phyloP scores from a whole-genome alignment of 441 rosid genomes.

The Omphalea diandra region DNA sequence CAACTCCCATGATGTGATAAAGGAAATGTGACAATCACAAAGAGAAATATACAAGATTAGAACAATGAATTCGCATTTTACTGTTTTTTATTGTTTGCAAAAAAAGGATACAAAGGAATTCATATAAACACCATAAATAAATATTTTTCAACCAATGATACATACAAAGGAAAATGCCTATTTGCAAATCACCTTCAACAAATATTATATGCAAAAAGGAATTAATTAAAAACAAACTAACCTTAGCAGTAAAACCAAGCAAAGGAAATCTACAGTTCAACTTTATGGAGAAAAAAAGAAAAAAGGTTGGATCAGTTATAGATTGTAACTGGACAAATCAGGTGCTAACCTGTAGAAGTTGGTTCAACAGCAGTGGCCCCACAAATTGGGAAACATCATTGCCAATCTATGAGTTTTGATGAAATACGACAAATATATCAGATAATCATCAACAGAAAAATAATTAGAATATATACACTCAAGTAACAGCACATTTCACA shows the following conservation, averaged over 20 bases:
- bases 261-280: conserved; percentile 1
- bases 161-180: neutral
- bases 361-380: conserved; percentile 90
- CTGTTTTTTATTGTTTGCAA: neutral
- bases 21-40: neutral
- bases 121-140: neutral
- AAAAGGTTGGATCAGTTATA: conserved; percentile 10
- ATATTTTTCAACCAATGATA: neutral
- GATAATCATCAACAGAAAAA: too few species aligned
- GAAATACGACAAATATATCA: conserved; percentile 19
- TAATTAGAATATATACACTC: too few species aligned
- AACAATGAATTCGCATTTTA: neutral
- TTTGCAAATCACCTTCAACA: neutral
- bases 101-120: neutral
- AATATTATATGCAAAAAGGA: neutral
- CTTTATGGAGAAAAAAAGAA: conserved; percentile 7
- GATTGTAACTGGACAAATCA: conserved; percentile 18
- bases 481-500: too few species aligned
- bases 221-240: too few species aligned
- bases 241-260: conserved; percentile 8
- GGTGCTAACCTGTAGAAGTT: conserved; percentile 74
- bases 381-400: conserved; percentile 95
- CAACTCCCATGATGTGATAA: neutral
- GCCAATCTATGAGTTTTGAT: conserved; percentile 58
- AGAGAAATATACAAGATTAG: neutral